Evolutionary conservation across 345 rosid species (phyloP), one percentile per base, ranked within the genome.

Genomic region (Boechera stricta): DNA sequence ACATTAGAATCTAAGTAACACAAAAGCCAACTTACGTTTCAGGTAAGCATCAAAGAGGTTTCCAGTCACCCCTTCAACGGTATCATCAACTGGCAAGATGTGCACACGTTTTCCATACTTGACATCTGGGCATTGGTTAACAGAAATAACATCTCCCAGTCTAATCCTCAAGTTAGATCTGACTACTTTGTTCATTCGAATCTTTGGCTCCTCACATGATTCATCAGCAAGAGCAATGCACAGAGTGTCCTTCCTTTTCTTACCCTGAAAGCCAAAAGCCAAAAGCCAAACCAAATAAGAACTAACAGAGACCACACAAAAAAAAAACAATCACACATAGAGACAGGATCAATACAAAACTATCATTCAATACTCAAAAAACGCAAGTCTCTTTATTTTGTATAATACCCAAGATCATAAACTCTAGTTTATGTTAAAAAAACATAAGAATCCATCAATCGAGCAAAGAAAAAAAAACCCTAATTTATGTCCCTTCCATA

Each of bases 91-190:
- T 2, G 97, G 98, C 75, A 94, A 83, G 59, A 93, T 93, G 86
- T 93, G 98, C 11, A 93, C 97, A 70, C 97, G 94, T 84, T 90
- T 91, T 39, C 98, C 97, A 38, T 93, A 91, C 76, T 93, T 93
- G 48, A 93, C 97, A 85, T 91, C 98, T 26, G 94, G 89, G 75
- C 97, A 91, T 55, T 90, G 97, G 73, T 92, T 96, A 57, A 92
- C 96, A 36, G 97, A 92, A 29, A 92, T 92, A 67, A 92, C 97
- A 81, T 92, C 96, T 55, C 96, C 96, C 21, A 92, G 82, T 79
- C 98, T 85, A 79, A 92, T 96, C 87, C 94, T 92, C 85, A 92
- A 84, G 88, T 92, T 92, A n/a, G 94, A 84, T 76, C 98, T 86
- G 51, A 90, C 94, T 12, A 90, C 98, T 79, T 88, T 91, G 81